phyloP scores from a whole-genome alignment of 345 rosid species.

The Euphorbia peplus region DNA sequence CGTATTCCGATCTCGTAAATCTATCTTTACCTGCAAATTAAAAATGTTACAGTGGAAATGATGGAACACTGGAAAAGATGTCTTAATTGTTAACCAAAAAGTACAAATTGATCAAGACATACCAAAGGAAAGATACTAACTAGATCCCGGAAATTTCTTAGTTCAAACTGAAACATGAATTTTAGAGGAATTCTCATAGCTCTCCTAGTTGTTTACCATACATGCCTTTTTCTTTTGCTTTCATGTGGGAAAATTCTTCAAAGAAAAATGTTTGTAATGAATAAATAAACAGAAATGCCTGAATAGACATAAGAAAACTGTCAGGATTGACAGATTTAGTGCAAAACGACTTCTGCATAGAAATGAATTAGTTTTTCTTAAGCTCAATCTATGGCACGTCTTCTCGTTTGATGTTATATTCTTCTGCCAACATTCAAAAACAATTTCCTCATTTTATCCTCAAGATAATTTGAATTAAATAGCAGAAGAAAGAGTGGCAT shows the following conservation, averaged over 20 bases:
- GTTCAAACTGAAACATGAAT: background rate
- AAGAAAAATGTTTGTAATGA: too few relatives aligned
- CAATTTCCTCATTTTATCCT: background rate
- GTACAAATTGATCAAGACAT: background rate
- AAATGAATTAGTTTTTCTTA: background rate
- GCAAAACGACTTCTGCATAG: background rate
- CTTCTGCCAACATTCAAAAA: background rate
- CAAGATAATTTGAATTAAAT: background rate
- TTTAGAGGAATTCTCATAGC: background rate
- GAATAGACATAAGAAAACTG: background rate
- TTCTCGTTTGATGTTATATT: background rate
- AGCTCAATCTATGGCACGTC: background rate
- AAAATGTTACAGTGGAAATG: background rate
- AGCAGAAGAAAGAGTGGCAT: background rate
- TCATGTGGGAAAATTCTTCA: background rate
- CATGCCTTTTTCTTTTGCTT: background rate
- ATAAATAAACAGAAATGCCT: background rate
- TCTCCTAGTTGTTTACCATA: background rate
- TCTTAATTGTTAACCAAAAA: background rate
- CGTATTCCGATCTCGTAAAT: constrained; percentile 33
- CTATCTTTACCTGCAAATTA: constrained; percentile 25
- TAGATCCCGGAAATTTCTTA: background rate
- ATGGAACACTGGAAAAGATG: too few relatives aligned
- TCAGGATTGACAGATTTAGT: background rate
- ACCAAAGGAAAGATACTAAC: background rate